Evolutionary conservation across 1,284 basidiomycete species (phyloP), one percentile per base, ranked within the genome.

Genomic region (Rhodotorula sp.): DNA sequence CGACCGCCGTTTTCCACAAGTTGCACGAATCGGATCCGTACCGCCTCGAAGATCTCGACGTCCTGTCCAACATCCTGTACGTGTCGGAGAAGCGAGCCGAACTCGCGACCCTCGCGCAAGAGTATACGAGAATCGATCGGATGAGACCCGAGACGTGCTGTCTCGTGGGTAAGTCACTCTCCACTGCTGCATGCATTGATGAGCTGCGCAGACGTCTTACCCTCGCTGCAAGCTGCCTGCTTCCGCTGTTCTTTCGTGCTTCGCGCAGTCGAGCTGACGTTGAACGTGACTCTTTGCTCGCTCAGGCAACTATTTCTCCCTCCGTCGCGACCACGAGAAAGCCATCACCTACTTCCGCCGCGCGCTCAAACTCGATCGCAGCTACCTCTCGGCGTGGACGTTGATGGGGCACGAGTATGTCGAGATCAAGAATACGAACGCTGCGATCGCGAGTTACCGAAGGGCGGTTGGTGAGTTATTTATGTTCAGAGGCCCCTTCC

Each of bases 351-450:
- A 97, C 80, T 99, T 99, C 82, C 87, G 90, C 75, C 87, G 95
- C 68, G 95, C 95, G 15, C 91, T 95, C 26, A 89, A 95, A 77
- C 86, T 99, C 62, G 95, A 99, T 81, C 86, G 91, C 72, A 93
- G 91, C 8, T 99, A 95, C 81, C 85, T 98, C 30, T 90, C 93
- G 5, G 96, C 96, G 6, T 99, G 96, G 96, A 98, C 95, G n/a
- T 82, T 99, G 72, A 93, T 99, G 89, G 96, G 96, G 0, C 96
- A 99, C 81, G 96, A 98, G 81, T 99, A 93, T 79, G 90, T 99
- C 66, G 96, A 99, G 83, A 88, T 98, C 86, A 98, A 98, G 82
- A 99, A 99, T 81, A 93, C 93, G 24, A 95, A 98, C 83, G 95
- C 96, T 4, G 96, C 96, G 2, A 95, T 98, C 66, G 96, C 98